Percentiles rank a stretch among this genome's conserved stretches.
Conservation (phyloP, 768 basidiomycete genomes). For the Rhodotorula graminis region DNA sequence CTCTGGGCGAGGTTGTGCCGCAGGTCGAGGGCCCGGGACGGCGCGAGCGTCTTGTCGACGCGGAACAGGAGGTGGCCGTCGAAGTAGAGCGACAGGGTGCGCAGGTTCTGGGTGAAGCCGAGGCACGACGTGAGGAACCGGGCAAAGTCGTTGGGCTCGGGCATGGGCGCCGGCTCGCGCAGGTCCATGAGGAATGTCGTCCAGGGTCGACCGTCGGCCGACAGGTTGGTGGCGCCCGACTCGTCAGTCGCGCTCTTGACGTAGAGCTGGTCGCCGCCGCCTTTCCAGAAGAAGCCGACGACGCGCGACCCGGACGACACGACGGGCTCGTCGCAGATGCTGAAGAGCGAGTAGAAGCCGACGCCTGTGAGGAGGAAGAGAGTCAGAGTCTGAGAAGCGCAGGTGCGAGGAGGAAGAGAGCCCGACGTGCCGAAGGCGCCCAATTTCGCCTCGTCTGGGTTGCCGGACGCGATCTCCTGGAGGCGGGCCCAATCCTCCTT, state of each 20-base stretch:
- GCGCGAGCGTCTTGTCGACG: conserved; percentile 61
- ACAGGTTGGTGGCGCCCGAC: conserved; percentile 16
- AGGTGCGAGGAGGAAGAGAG: conserved; percentile 40
- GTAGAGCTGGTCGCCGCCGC: conserved; percentile 54
- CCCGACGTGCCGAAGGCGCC: conserved; percentile 63
- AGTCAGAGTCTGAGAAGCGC: conserved; percentile 40
- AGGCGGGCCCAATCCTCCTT: conserved; percentile 68
- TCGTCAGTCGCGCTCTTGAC: conserved; percentile 44
- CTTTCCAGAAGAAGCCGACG: conserved; percentile 80
- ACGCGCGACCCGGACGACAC: conserved; percentile 62
- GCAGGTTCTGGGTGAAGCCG: conserved; percentile 81
- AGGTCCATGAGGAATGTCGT: conserved; percentile 85
- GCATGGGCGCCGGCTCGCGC: conserved; percentile 73
- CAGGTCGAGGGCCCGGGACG: conserved; percentile 58
- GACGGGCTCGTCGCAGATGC: conserved; percentile 46
- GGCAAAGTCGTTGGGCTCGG: conserved; percentile 73
- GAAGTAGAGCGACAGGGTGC: conserved; percentile 72
- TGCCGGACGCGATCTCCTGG: conserved; percentile 66
- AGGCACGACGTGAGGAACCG: conserved; percentile 74
- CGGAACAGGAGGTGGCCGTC: conserved; percentile 66
- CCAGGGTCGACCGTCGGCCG: conserved; percentile 55
- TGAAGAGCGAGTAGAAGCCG: conserved; percentile 43
- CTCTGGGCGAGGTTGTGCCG: conserved; percentile 6
- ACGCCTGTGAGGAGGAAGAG: conserved; percentile 44
- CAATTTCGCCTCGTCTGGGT: conserved; percentile 90